Evolutionary conservation across 176 grass and related monocot species (phyloP).

Genomic region (Cymbopogon citratus): DNA sequence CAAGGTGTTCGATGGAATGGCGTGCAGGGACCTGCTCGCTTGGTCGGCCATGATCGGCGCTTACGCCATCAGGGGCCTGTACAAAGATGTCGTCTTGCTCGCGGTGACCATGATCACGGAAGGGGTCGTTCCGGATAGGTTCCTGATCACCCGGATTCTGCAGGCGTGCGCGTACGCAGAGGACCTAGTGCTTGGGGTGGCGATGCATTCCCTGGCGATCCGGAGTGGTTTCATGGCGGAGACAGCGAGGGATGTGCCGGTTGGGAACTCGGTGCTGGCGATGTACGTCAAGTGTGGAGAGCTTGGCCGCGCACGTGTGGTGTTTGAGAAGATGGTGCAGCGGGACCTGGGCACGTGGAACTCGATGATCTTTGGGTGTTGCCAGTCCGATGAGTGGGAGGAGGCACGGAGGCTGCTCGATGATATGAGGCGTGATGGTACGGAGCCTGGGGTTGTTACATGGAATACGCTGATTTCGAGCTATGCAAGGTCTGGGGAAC

Average conservation of each 20-base stretch:
- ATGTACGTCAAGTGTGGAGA: conserved; percentile 70
- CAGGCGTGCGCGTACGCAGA: conserved; percentile 38
- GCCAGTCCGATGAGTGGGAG: conserved; percentile 36
- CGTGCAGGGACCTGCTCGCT: conserved; percentile 45
- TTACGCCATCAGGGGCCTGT: conserved; percentile 43
- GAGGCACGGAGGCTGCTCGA: conserved; percentile 42
- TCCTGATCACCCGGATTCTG: conserved; percentile 56
- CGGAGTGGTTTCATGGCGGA: conserved; percentile 37
- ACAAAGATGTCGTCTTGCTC: conserved; percentile 32
- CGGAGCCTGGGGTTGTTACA: conserved; percentile 40
- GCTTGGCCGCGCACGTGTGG: conserved; percentile 8
- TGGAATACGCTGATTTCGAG: conserved; percentile 67
- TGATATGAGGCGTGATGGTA: conserved; percentile 43
- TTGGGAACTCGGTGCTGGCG: conserved; percentile 51
- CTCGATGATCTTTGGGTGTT: conserved; percentile 56
- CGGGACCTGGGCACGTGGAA: conserved; percentile 62
- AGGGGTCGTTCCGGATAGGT: conserved; percentile 43
- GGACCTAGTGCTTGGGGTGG: conserved; percentile 31
- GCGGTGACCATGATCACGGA: conserved; percentile 35
- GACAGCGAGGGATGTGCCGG: conserved; percentile 17
- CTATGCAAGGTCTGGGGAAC: conserved; percentile 49
- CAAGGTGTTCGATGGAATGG: conserved; percentile 55
- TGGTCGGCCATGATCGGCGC: conserved; percentile 68
- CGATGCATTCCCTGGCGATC: conserved; percentile 50
- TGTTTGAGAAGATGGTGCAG: conserved; percentile 49